Conservation (phyloP, 2,329 filamentous ascomycete genomes). For the Colletotrichum euphorbiae region DNA sequence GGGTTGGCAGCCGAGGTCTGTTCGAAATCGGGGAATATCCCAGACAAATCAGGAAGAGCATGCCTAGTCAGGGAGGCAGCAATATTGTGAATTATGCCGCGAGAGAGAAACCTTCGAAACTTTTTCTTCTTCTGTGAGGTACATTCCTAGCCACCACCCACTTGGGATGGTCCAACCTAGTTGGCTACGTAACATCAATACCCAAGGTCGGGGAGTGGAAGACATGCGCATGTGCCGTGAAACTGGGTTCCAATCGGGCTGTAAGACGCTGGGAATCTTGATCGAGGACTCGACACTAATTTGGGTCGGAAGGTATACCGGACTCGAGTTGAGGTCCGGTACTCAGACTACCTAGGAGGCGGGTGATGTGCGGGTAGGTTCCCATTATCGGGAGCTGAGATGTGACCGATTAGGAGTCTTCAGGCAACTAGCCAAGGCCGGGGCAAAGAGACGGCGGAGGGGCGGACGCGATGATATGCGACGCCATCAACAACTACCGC, state of each 20-base stretch:
- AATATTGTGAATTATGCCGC: conserved; percentile 22
- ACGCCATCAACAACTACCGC: neutral
- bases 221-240: neutral
- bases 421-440: conserved; percentile 24
- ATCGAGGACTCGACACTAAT: neutral
- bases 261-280: neutral
- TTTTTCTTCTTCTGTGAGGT: neutral
- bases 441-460: conserved; percentile 5
- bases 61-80: conserved; percentile 15
- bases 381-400: conserved; percentile 14
- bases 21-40: conserved; percentile 18
- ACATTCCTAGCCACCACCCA: conserved; percentile 19
- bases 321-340: neutral
- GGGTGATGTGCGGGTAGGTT: conserved; percentile 4
- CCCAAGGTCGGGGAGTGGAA: neutral
- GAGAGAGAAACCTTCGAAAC: neutral
- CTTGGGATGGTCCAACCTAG: conserved; percentile 26
- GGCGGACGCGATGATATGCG: conserved; percentile 1
- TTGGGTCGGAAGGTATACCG: neutral
- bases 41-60: neutral
- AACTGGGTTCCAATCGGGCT: conserved; percentile 3
- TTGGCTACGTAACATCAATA: conserved; percentile 12
- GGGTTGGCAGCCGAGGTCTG: conserved; percentile 22
- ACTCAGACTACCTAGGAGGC: neutral
- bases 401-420: conserved; percentile 1